Base-by-base conservation (phyloP, 1,284 basidiomycete genomes). In the Melampsora americana region DNA sequence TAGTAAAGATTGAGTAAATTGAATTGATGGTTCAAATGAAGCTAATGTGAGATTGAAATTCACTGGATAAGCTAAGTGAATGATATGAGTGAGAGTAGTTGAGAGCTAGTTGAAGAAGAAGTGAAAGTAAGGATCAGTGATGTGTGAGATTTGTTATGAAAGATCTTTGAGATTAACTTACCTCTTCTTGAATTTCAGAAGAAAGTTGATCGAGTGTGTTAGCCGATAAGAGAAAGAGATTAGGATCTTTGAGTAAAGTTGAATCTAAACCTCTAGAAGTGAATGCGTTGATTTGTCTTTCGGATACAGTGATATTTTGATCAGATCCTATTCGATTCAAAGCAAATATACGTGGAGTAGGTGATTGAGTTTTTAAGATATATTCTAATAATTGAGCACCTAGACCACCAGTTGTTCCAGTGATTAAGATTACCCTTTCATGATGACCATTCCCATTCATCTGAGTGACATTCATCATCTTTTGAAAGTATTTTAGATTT, bases 41-140 rank as follows among this genome's bases (percentile, higher is more conserved):
- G 26, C 65, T 11, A 66, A 20, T n/a, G n/a, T 66, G 18, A 42
- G 35, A 35, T 66, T 66, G n/a, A 66, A 66, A 20, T 66, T 66
- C 16, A 66, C 65, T 46, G 65, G 65, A 46, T 66, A 66, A 66
- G 65, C 32, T 16, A 66, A 39, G 26, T 66, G 65, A 32, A 66
- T 42, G 23, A 66, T 66, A 42, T 66, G 65, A 66, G 65, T 66
- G n/a, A 66, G 35, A 46, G 20, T 30, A 5, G 32, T 23, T 66
- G 32, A 20, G 18, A 66, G 32, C 65, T 66, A n/a, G 20, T 5
- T 7, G 7, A 23, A 9, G 20, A 23, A 14, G 4, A 16, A 56
- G 53, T 56, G 14, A 56, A 23, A 23, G 20, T 16, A 23, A 5
- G 53, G 23, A 28, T 56, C 20, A 56, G 53, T 56, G 9, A 7